Evolutionary conservation across 805 yeast genomes (phyloP), one percentile per base, ranked within the genome.

Genomic region (Sugiyamaella smithiae): DNA sequence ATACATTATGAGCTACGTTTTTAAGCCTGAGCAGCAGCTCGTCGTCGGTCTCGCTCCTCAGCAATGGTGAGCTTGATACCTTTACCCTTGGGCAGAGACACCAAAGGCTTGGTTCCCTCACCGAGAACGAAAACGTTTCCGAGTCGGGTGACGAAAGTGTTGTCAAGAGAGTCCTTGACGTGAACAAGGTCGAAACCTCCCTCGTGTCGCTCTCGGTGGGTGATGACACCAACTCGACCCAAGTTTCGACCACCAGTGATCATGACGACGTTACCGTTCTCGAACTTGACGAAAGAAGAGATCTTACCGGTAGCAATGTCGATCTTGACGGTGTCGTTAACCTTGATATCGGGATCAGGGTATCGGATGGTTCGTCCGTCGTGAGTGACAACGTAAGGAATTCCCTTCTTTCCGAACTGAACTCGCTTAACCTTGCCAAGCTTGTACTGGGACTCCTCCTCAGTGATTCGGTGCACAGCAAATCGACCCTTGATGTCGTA

Each of bases 321-420:
- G 71, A 91, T 78, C 84, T 90, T 90, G 71, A 91, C 96, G 65
- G 98, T 87, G 80, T 91, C 99, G 83, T 93, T 90, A 70, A 88
- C 89, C 79, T 81, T 91, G 84, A 91, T 83, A 65, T 77, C 75
- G 77, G 99, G 99, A 73, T 91, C 98, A 75, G 98, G 98, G 88
- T 90, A 91, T 78, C 98, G 90, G 81, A 91, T 78, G 72, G 99
- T 91, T 84, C 99, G 90, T 77, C 99, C 98, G 72, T 91, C 99
- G 84, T 91, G 99, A 71, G 99, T 91, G 65, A 91, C 98, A 70
- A 87, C 85, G 85, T 88, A 91, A 71, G 99, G 99, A 68, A 91
- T 82, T 72, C 96, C 96, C 80, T 83, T 88, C 86, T 91, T 93
- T 76, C 99, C 98, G 72, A 90, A 81, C 80, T 88, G 96, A 62